phyloP scores from a whole-genome alignment of 169 alveolate species.

The Theileria orientalis region DNA sequence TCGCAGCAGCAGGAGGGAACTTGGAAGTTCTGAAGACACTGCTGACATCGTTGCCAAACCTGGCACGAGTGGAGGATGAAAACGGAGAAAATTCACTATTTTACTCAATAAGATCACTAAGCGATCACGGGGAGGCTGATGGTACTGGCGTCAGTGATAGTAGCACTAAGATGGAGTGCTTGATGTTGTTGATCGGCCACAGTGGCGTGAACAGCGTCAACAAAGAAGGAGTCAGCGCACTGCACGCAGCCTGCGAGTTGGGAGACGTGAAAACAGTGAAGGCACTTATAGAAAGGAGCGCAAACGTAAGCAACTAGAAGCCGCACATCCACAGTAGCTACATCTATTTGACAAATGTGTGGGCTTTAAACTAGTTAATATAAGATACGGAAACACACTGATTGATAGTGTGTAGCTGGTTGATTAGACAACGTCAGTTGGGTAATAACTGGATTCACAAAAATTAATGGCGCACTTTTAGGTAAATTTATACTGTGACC shows the following conservation, averaged over 20 bases:
- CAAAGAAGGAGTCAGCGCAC: conserved; percentile 52
- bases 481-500: conserved; percentile 28
- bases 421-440: no score
- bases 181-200: conserved; percentile 39
- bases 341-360: neutral
- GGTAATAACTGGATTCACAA: no score
- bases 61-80: conserved; percentile 50
- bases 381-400: neutral
- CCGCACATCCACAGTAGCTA: no score
- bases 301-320: conserved; percentile 15
- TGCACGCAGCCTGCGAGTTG: conserved; percentile 51
- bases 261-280: conserved; percentile 35
- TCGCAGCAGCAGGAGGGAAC: conserved; percentile 69
- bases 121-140: neutral
- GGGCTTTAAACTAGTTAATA: neutral
- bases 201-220: conserved; percentile 41
- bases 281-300: conserved; percentile 34
- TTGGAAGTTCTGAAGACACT: conserved; percentile 42
- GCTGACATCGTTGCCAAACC: conserved; percentile 34
- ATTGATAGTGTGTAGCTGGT: no score
- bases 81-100: conserved; percentile 57
- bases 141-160: neutral
- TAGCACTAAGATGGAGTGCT: conserved; percentile 11
- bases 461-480: no score
- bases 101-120: conserved; percentile 55